Percentiles rank a stretch among this genome's conserved stretches.
phyloP scores from a whole-genome alignment of 352 stramenopile species.

The Globisporangium abappressorium region DNA sequence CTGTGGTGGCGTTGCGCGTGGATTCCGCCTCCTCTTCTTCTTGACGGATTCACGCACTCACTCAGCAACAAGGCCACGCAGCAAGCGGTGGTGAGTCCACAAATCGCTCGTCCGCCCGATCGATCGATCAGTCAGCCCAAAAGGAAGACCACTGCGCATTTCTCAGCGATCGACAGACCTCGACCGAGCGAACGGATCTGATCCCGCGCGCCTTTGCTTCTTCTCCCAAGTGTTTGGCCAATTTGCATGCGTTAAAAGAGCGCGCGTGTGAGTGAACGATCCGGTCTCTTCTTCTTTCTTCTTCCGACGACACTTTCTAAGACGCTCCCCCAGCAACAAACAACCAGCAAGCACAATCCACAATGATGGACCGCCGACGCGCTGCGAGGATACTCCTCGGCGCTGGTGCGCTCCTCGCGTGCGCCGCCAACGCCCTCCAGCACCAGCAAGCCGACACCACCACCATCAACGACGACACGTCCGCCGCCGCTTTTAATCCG shows the following conservation, averaged over 20 bases:
- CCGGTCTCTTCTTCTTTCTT: neutral
- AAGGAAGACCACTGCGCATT: neutral
- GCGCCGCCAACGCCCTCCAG: neutral
- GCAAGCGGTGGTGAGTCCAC: neutral
- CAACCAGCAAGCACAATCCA: neutral
- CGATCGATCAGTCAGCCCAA: neutral
- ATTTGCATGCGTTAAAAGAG: neutral
- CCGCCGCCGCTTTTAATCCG: neutral
- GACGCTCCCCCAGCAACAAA: neutral
- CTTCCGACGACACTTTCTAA: neutral
- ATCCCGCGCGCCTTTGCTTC: neutral
- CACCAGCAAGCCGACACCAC: neutral
- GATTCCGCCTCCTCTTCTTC: neutral
- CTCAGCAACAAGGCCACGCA: neutral
- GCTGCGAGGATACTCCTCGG: neutral
- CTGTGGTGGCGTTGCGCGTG: neutral
- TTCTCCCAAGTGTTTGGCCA: neutral
- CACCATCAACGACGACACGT: neutral
- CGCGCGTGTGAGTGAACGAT: neutral
- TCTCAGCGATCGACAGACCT: neutral
- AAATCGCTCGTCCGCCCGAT: neutral
- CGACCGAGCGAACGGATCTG: neutral
- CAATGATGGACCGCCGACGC: neutral
- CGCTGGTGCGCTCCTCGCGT: constrained; percentile 3
- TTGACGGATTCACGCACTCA: neutral